Base-by-base conservation (phyloP, 179 eudicot genomes). In the Pouteria campechiana region DNA sequence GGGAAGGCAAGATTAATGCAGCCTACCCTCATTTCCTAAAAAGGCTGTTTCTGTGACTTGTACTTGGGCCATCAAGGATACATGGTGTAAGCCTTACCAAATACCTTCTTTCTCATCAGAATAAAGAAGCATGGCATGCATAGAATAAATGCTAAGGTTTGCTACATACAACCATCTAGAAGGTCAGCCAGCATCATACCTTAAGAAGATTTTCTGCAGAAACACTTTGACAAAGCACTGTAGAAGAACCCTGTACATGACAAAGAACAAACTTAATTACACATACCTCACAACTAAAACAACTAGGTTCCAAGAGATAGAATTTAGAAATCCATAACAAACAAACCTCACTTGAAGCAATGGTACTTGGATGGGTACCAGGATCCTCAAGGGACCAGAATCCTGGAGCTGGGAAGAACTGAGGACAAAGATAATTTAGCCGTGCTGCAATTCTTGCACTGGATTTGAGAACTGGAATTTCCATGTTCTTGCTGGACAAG, bases 331-430 rank as follows among this genome's bases (percentile, higher is more conserved):
- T 22, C 10, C 3, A 12, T 25, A 41, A 31, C 45, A 28, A 22
- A 63, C 57, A 54, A 53, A 81, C 98, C 98, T 74, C 58, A 61
- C 33, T 18, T 31, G 68, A 55, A 50, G 63, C 46, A 19, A 11
- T 32, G 17, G 52, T 49, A 20, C 55, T 48, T 4, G 62, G 48
- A n/a, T 47, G 21, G 40, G 50, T 15, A 15, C 48, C 53, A n/a
- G 24, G 40, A 58, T 62, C 47, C 43, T 54, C 43, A 41, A 62
- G 56, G 38, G 93, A 64, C 95, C 79, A 79, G 68, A 78, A 78
- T n/a, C 98, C 98, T 24, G 98, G 76, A 57, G 95, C 73, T 2
- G 98, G 98, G 54, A 90, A 90, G 57, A 90, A 72, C 51, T 64
- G 81, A 34, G 98, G 98, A 55, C 95, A 81, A 60, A 81, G 42